phyloP scores from a whole-genome alignment of 495 filamentous ascomycete species.

The Recurvomyces mirabilis region DNA sequence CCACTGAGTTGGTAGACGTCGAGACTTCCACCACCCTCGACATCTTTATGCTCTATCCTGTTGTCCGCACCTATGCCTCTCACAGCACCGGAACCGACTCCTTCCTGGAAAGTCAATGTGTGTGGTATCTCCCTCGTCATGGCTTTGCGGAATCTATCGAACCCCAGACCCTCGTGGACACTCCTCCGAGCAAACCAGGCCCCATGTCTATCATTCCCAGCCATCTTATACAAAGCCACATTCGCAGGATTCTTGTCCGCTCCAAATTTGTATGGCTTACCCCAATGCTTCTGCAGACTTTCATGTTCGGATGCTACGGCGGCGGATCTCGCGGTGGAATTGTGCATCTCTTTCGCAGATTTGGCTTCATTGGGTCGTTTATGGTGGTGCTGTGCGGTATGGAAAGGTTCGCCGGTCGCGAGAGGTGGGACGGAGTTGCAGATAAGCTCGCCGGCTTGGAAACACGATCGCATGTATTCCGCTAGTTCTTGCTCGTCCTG shows the following conservation, averaged over 20 bases:
- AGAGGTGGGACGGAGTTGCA: slow-evolving; percentile 66
- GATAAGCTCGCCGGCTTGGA: slow-evolving; percentile 54
- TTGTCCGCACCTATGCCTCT: slow-evolving; percentile 75
- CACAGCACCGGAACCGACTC: slow-evolving; percentile 58
- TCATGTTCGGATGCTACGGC: slow-evolving; percentile 41
- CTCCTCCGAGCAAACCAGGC: slow-evolving; percentile 84
- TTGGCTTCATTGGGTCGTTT: slow-evolving; percentile 32
- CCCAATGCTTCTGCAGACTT: slow-evolving; percentile 68
- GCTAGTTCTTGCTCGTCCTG: slow-evolving; percentile 41
- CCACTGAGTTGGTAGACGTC: slow-evolving; percentile 77
- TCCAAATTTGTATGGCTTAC: slow-evolving; percentile 64
- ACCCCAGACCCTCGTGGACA: slow-evolving; percentile 65
- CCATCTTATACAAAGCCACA: slow-evolving; percentile 68
- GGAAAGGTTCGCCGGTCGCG: slow-evolving; percentile 27
- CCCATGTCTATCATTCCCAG: slow-evolving; percentile 67
- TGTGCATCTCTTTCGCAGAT: slow-evolving; percentile 37
- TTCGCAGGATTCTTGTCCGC: slow-evolving; percentile 63
- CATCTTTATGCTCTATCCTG: slow-evolving; percentile 47
- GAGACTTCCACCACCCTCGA: slow-evolving; percentile 44
- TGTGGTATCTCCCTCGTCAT: slow-evolving; percentile 52
- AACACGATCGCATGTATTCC: slow-evolving; percentile 47
- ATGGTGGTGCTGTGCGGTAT: slow-evolving; percentile 29
- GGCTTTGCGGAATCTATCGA: slow-evolving; percentile 54
- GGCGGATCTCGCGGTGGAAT: slow-evolving; percentile 37
- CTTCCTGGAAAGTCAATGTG: slow-evolving; percentile 46